These are phyloP conservation scores for Chlorella sp. DNA, from an alignment of 139 green algal species.

Conservation along the genomic window DNA sequence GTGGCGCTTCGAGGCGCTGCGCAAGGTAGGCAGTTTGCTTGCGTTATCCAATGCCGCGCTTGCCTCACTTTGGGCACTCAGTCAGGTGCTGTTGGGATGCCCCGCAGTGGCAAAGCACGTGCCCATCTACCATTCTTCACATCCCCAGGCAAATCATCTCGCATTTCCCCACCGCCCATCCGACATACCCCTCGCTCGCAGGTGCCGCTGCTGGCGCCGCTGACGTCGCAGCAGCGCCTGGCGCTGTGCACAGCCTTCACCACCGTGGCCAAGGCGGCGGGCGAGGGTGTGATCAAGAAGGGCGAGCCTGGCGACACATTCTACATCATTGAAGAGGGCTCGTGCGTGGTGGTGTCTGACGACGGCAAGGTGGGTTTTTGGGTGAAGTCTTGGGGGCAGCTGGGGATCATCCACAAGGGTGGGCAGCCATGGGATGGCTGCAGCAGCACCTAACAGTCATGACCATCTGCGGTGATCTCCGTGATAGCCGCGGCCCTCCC, in stretches of 20 bases:
- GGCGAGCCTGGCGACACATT: conserved; percentile 85
- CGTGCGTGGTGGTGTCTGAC: conserved; percentile 43
- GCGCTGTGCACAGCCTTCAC: conserved; percentile 57
- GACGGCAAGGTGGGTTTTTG: conserved; percentile 32
- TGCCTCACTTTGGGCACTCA: no score
- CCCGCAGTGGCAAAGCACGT: no score
- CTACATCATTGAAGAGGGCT: conserved; percentile 91
- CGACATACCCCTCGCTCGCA: background rate
- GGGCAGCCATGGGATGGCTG: no score
- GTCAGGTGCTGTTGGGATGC: no score
- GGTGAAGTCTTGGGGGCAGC: no score
- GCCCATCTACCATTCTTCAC: no score
- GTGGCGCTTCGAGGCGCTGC: conserved; percentile 89
- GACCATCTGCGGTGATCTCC: no score
- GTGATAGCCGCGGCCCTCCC: no score
- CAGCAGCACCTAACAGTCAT: no score
- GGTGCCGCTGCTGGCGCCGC: conserved; percentile 61
- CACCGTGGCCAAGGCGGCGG: conserved; percentile 41
- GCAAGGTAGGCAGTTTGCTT: conserved; percentile 44
- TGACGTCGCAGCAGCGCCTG: conserved; percentile 60
- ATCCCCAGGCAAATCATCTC: background rate
- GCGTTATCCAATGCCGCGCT: no score
- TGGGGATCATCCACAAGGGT: no score
- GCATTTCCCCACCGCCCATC: background rate
- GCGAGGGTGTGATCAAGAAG: conserved; percentile 65